Percentiles rank a stretch among this genome's conserved stretches.
phyloP scores from a whole-genome alignment of 495 filamentous ascomycete genomes.

The Penicillium salamii region DNA sequence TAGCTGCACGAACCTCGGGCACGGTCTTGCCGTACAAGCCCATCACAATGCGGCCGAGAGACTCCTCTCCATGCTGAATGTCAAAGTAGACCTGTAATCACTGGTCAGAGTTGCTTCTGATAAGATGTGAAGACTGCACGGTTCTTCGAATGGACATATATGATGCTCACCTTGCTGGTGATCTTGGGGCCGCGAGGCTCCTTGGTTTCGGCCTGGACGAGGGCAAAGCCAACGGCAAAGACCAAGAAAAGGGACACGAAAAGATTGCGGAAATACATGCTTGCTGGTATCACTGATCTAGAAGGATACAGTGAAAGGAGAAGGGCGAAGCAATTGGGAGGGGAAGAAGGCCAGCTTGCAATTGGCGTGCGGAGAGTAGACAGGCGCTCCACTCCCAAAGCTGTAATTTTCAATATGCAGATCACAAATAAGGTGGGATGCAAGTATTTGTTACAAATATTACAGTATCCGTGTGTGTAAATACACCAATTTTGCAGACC shows the following conservation, averaged over 20 bases:
- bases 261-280: constrained; percentile 48
- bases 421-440: neutral
- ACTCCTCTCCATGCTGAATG: constrained; percentile 83
- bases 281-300: constrained; percentile 31
- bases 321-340: constrained; percentile 11
- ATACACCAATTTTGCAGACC: constrained; percentile 1
- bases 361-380: constrained; percentile 28
- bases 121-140: no score
- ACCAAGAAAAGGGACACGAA: constrained; percentile 70
- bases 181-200: constrained; percentile 93
- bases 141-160: no score
- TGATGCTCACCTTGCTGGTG: constrained; percentile 71
- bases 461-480: constrained; percentile 1
- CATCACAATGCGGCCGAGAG: constrained; percentile 82
- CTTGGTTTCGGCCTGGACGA: constrained; percentile 69
- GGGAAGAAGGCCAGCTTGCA: constrained; percentile 43
- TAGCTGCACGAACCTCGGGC: constrained; percentile 59
- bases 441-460: constrained; percentile 2
- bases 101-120: constrained; percentile 12
- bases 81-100: constrained; percentile 78
- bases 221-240: constrained; percentile 57
- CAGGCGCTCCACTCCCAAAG: neutral
- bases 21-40: constrained; percentile 98
- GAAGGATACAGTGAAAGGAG: constrained; percentile 7
- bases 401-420: constrained; percentile 7